Conservation (phyloP, 306 rosid genomes). For the Spatholobus suberectus region DNA sequence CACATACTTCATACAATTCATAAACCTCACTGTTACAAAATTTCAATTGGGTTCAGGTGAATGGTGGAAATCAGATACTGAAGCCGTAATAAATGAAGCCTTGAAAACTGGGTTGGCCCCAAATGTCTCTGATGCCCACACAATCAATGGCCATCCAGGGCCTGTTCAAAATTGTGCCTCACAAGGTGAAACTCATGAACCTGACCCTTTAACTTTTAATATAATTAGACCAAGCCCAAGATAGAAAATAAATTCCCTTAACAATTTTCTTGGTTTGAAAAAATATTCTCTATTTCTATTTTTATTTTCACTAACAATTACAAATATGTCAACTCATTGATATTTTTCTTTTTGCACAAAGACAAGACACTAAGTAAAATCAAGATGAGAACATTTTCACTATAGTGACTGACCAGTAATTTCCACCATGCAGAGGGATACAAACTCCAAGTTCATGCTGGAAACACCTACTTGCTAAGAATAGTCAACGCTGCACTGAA, state of each 20-base stretch:
- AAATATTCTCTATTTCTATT: background rate
- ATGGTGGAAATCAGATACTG: slow-evolving; percentile 98
- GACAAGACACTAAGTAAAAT: background rate
- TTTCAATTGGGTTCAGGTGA: slow-evolving; percentile 67
- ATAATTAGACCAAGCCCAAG: background rate
- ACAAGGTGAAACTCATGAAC: slow-evolving; percentile 53
- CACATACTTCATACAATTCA: background rate
- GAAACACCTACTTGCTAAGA: slow-evolving; percentile 72
- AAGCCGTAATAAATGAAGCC: slow-evolving; percentile 78
- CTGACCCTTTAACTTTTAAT: background rate
- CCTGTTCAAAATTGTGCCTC: slow-evolving; percentile 56
- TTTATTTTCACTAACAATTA: background rate
- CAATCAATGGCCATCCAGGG: slow-evolving; percentile 78
- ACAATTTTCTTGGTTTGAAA: background rate
- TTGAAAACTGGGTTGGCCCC: slow-evolving; percentile 79
- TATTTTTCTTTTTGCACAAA: background rate
- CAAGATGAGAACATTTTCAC: background rate
- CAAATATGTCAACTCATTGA: background rate
- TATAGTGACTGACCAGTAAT: background rate
- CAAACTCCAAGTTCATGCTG: slow-evolving; percentile 54
- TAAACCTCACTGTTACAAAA: background rate
- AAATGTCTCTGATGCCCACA: slow-evolving; percentile 90
- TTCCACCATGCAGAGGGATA: slow-evolving; percentile 54
- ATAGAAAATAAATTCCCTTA: background rate
- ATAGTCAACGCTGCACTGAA: slow-evolving; percentile 88